Percentiles rank a stretch among this genome's conserved stretches.
Conservation (phyloP, 164 flowering plant genomes). For the Sedum album region DNA sequence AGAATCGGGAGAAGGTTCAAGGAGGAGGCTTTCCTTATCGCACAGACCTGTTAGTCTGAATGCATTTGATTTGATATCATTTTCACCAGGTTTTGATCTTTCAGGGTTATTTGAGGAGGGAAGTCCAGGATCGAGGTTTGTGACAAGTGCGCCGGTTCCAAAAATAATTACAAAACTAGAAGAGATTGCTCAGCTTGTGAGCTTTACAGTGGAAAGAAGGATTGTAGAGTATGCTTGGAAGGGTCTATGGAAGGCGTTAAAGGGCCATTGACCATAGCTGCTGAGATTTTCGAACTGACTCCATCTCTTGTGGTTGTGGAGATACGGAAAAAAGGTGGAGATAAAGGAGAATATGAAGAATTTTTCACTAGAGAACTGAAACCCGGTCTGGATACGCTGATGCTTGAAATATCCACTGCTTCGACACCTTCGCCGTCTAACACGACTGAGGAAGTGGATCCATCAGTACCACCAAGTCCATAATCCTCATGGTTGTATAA, state of each 20-base stretch:
- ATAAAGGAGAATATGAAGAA: conserved; percentile 5
- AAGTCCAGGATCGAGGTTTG: background rate
- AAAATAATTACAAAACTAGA: too few relatives aligned
- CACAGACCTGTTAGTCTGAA: background rate
- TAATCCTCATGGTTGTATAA: background rate
- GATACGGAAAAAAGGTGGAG: conserved; percentile 5
- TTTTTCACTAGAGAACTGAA: background rate
- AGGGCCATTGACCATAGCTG: conserved; percentile 6
- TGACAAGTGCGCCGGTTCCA: too few relatives aligned
- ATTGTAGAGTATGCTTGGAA: conserved; percentile 7
- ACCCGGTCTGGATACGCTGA: background rate
- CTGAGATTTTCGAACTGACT: conserved; percentile 8
- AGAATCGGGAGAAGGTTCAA: background rate
- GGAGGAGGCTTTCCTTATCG: background rate
- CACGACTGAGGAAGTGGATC: background rate
- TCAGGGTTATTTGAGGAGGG: conserved; percentile 3
- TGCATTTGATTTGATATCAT: conserved; percentile 7
- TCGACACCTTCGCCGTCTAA: background rate
- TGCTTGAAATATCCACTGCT: background rate
- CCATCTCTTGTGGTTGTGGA: background rate
- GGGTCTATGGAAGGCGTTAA: conserved; percentile 3
- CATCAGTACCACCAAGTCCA: background rate
- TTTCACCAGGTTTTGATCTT: background rate
- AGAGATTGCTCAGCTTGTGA: too few relatives aligned
- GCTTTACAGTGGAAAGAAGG: conserved; percentile 3